phyloP scores from a whole-genome alignment of 768 basidiomycete species.

The Lactarius sanguifluus region DNA sequence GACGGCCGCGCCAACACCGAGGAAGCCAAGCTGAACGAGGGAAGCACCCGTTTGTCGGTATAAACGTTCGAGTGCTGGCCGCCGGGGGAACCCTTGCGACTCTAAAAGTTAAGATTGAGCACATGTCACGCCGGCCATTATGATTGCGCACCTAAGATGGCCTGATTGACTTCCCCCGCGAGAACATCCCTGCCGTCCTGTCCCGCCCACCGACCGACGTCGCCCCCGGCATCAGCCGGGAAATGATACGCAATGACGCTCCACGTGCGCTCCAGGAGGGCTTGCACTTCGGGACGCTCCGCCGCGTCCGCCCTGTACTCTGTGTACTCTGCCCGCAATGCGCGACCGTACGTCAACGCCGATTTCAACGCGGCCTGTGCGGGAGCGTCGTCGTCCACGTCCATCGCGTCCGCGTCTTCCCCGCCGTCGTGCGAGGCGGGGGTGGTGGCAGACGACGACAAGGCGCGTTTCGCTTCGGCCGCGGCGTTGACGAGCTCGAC shows the following conservation, averaged over 20 bases:
- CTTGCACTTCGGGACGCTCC: conserved; percentile 58
- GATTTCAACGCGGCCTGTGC: conserved; percentile 56
- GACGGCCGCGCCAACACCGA: conserved; percentile 74
- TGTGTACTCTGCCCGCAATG: conserved; percentile 65
- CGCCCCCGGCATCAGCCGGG: conserved; percentile 64
- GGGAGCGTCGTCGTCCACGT: conserved; percentile 52
- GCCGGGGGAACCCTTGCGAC: conserved; percentile 72
- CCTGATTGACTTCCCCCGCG: conserved; percentile 77
- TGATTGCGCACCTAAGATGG: conserved; percentile 66
- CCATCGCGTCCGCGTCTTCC: conserved; percentile 42
- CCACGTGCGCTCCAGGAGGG: conserved; percentile 71
- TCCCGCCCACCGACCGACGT: conserved; percentile 66
- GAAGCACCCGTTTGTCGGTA: conserved; percentile 74
- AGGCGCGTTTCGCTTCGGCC: conserved; percentile 25
- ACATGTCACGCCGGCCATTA: background rate
- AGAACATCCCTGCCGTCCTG: conserved; percentile 62
- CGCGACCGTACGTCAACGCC: conserved; percentile 74
- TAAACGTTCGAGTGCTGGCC: conserved; percentile 70
- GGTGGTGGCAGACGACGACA: conserved; percentile 2
- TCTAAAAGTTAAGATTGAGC: conserved; percentile 42
- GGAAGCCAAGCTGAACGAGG: conserved; percentile 66
- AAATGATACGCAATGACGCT: conserved; percentile 79
- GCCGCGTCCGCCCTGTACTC: conserved; percentile 61
- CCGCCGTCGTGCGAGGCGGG: conserved; percentile 17
- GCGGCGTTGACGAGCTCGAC: conserved; percentile 55